Percentiles rank a stretch among this genome's conserved stretches.
These are phyloP conservation scores for Nakazawaea holstii DNA, from an alignment of 805 yeast species.

Conservation along the genomic window DNA sequence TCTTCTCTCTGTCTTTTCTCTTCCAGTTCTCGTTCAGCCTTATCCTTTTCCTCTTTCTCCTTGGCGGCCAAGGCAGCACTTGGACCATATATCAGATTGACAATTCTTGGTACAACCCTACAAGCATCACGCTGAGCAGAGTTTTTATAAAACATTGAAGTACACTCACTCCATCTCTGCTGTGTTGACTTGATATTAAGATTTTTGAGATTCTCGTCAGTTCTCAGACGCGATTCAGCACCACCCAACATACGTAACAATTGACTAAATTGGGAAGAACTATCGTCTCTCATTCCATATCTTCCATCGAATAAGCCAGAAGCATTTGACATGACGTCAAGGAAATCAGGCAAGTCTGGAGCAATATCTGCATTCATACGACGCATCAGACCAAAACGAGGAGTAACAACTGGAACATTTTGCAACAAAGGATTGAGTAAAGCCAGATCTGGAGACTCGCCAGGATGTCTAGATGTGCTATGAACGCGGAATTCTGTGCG, in stretches of 20 bases:
- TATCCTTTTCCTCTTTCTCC: slow-evolving; percentile 22
- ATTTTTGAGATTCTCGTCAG: slow-evolving; percentile 7
- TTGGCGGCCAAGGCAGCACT: slow-evolving; percentile 36
- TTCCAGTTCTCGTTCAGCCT: slow-evolving; percentile 19
- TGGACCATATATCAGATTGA: slow-evolving; percentile 42
- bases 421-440: slow-evolving; percentile 9
- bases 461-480: slow-evolving; percentile 3
- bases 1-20: slow-evolving; percentile 24
- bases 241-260: slow-evolving; percentile 9
- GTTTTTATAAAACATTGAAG: slow-evolving; percentile 44
- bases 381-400: slow-evolving; percentile 2
- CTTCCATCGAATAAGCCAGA: not conserved
- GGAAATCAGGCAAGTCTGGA: slow-evolving; percentile 6
- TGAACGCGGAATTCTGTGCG: slow-evolving; percentile 11
- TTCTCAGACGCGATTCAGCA: not conserved
- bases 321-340: slow-evolving; percentile 2
- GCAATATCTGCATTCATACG: not conserved
- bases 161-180: slow-evolving; percentile 65
- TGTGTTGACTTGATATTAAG: slow-evolving; percentile 35
- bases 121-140: slow-evolving; percentile 26
- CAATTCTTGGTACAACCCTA: slow-evolving; percentile 34
- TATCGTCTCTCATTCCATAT: slow-evolving; percentile 3
- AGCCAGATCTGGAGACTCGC: not conserved
- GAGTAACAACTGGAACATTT: not conserved
- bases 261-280: slow-evolving; percentile 5